These are phyloP conservation scores for Allomyces javanicus DNA, from an alignment of 192 early-diverging fungal species.

Conservation along the genomic window DNA sequence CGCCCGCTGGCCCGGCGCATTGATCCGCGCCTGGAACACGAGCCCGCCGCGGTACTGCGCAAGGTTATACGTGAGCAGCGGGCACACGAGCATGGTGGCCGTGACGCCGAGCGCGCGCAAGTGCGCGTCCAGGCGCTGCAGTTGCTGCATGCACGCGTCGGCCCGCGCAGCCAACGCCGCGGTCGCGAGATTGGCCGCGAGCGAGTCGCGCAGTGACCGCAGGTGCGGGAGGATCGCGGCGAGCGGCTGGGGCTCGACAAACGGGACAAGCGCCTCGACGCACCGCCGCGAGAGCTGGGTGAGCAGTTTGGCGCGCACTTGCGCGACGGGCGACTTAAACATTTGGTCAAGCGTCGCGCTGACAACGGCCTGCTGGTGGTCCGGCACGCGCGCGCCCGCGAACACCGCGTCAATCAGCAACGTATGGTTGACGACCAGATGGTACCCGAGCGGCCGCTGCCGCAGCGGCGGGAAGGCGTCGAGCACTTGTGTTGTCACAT, in stretches of 20 bases:
- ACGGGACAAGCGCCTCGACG: constrained; percentile 24
- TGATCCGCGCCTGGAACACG: constrained; percentile 39
- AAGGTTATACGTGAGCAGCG: constrained; percentile 40
- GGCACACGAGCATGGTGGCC: constrained; percentile 21
- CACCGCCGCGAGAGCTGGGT: constrained; percentile 21
- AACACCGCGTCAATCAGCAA: constrained; percentile 43
- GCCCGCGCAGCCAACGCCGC: constrained; percentile 11
- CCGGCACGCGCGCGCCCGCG: constrained; percentile 26
- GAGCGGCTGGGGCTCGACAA: constrained; percentile 13
- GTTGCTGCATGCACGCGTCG: constrained; percentile 10
- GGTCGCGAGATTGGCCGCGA: constrained; percentile 15
- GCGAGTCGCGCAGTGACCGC: constrained; percentile 13
- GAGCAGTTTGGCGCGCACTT: background rate
- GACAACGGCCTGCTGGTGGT: constrained; percentile 34
- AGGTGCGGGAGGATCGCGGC: constrained; percentile 11
- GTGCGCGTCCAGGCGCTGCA: constrained; percentile 9
- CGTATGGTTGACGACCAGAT: constrained; percentile 54
- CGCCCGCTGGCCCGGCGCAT: constrained; percentile 11
- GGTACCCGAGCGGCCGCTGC: constrained; percentile 20
- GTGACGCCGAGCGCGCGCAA: constrained; percentile 16
- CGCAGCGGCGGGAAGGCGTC: constrained; percentile 47
- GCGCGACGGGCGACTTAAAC: background rate
- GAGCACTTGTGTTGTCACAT: constrained; percentile 52
- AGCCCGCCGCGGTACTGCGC: constrained; percentile 31
- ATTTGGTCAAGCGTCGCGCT: constrained; percentile 26